A percentile compares a stretch with the other conserved stretches of the same genome.
phyloP scores from a whole-genome alignment of 2,329 filamentous ascomycete genomes.

The Fusarium sp. region DNA sequence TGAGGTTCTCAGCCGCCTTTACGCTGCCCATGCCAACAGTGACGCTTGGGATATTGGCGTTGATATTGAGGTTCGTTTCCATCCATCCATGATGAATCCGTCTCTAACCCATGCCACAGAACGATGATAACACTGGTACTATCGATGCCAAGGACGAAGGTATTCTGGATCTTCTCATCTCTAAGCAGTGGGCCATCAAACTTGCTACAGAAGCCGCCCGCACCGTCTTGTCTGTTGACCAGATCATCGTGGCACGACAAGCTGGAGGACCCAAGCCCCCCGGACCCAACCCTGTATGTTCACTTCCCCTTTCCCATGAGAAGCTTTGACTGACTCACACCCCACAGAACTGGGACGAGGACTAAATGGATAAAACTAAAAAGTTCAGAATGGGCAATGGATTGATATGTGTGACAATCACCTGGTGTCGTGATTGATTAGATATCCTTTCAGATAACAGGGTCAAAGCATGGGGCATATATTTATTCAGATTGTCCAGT shows the following conservation, averaged over 20 bases:
- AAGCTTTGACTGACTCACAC: slow-evolving; percentile 41
- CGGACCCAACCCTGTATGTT: slow-evolving; percentile 79
- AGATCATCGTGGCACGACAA: slow-evolving; percentile 98
- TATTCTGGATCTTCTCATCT: slow-evolving; percentile 89
- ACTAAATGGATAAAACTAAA: slow-evolving; percentile 54
- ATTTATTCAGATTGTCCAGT: slow-evolving; percentile 13
- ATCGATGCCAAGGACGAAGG: slow-evolving; percentile 87
- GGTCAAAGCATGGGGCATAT: slow-evolving; percentile 23
- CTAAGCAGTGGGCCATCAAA: slow-evolving; percentile 97
- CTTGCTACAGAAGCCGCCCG: slow-evolving; percentile 93
- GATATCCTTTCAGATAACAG: slow-evolving; percentile 32
- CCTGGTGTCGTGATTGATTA: slow-evolving; percentile 36
- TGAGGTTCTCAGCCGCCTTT: slow-evolving; percentile 91
- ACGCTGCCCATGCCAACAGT: slow-evolving; percentile 90
- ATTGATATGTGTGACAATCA: slow-evolving; percentile 20
- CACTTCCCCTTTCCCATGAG: not conserved
- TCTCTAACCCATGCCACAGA: slow-evolving; percentile 54
- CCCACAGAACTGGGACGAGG: slow-evolving; percentile 68
- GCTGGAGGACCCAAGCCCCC: slow-evolving; percentile 97
- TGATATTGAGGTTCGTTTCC: slow-evolving; percentile 76
- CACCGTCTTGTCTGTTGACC: slow-evolving; percentile 94
- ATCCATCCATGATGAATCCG: not conserved
- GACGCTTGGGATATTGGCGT: slow-evolving; percentile 92
- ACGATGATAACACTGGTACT: slow-evolving; percentile 79
- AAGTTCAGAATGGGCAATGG: slow-evolving; percentile 33